These are phyloP conservation scores for Tetracladium marchalianum DNA, from an alignment of 495 filamentous ascomycete genomes.

Conservation along the genomic window DNA sequence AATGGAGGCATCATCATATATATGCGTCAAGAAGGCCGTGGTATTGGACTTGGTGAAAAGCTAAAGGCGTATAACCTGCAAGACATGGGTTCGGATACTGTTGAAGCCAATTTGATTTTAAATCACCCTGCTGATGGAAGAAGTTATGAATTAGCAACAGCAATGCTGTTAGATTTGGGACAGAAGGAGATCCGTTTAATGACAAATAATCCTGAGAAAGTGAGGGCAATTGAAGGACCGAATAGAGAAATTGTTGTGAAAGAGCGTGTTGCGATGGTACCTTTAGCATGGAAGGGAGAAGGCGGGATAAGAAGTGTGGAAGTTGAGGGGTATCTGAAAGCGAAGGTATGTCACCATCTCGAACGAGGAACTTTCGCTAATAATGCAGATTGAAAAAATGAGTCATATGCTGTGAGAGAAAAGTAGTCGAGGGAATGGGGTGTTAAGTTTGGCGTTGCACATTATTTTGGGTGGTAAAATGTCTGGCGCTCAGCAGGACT, in stretches of 20 bases:
- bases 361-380: not conserved
- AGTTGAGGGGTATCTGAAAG: slow-evolving; percentile 84
- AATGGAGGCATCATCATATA: slow-evolving; percentile 89
- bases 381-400: slow-evolving; percentile 55
- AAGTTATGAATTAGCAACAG: slow-evolving; percentile 88
- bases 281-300: slow-evolving; percentile 73
- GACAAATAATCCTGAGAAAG: slow-evolving; percentile 97
- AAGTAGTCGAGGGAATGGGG: no score
- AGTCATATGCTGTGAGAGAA: slow-evolving; percentile 44
- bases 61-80: slow-evolving; percentile 97
- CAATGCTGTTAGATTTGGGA: slow-evolving; percentile 83
- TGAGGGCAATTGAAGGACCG: slow-evolving; percentile 86
- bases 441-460: no score
- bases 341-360: slow-evolving; percentile 57
- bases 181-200: slow-evolving; percentile 68
- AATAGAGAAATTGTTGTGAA: slow-evolving; percentile 78
- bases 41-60: slow-evolving; percentile 90
- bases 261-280: slow-evolving; percentile 90
- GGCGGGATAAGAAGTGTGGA: slow-evolving; percentile 79
- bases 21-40: slow-evolving; percentile 88
- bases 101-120: slow-evolving; percentile 89
- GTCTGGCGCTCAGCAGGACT: no score
- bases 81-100: slow-evolving; percentile 89
- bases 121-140: slow-evolving; percentile 90
- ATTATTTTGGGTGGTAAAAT: no score